Percentiles rank a stretch among this genome's conserved stretches.
These are phyloP conservation scores for Fraxinus albicans DNA, from an alignment of 305 asterid genomes.

Conservation along the genomic window DNA sequence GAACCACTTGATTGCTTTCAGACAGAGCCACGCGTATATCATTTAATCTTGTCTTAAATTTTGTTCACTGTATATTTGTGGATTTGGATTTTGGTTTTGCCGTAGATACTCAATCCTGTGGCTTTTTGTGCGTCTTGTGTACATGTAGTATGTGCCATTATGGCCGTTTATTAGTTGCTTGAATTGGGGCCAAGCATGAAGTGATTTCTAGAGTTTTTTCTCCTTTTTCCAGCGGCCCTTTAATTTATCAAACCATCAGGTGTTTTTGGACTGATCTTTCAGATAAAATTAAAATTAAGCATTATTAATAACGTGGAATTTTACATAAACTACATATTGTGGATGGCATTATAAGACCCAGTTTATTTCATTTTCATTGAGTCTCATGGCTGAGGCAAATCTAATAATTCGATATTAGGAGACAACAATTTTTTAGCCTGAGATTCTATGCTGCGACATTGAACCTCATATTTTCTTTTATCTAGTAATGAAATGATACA, in stretches of 20 bases:
- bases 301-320: neutral
- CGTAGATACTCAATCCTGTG: neutral
- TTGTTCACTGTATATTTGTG: neutral
- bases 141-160: neutral
- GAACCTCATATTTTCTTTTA: neutral
- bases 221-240: neutral
- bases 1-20: neutral
- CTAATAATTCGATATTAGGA: neutral
- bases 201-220: neutral
- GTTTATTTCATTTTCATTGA: neutral
- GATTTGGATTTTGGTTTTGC: neutral
- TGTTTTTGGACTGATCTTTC: neutral
- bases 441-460: neutral
- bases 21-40: neutral
- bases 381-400: neutral
- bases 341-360: neutral
- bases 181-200: neutral
- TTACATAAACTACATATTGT: neutral
- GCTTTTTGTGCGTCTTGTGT: neutral
- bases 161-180: neutral
- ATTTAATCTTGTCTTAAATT: neutral
- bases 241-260: neutral
- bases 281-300: neutral
- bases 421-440: neutral
- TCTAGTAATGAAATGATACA: neutral